Percentiles rank a stretch among this genome's conserved stretches.
phyloP scores from a whole-genome alignment of 805 yeast species.

The Candida adriatica region DNA sequence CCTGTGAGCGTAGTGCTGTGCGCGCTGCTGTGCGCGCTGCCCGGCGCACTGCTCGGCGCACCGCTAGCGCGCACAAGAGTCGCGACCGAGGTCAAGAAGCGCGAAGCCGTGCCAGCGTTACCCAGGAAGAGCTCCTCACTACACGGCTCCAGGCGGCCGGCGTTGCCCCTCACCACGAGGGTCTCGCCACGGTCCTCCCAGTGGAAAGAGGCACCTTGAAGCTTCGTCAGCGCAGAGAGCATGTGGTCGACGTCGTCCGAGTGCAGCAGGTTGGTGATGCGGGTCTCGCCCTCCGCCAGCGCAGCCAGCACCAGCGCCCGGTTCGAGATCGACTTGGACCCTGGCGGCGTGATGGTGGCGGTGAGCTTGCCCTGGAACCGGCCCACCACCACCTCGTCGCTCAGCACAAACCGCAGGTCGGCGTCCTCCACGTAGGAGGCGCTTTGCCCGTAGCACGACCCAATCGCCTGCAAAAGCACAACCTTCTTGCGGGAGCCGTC shows the following conservation, averaged over 20 bases:
- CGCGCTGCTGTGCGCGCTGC: too few species aligned
- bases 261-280: constrained; percentile 78
- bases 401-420: constrained; percentile 72
- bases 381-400: constrained; percentile 71
- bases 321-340: constrained; percentile 94
- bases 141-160: constrained; percentile 66
- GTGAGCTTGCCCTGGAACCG: constrained; percentile 37
- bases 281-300: constrained; percentile 78
- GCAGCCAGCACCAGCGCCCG: constrained; percentile 93
- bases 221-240: constrained; percentile 75
- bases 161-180: constrained; percentile 75
- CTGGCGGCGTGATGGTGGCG: constrained; percentile 73
- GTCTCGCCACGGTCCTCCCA: constrained; percentile 91
- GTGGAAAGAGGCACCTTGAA: constrained; percentile 75
- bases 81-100: constrained; percentile 90
- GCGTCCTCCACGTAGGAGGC: constrained; percentile 82
- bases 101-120: constrained; percentile 96
- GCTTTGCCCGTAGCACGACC: constrained; percentile 79
- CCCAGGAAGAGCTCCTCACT: constrained; percentile 76
- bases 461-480: constrained; percentile 77
- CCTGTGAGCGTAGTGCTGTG: constrained; percentile 72
- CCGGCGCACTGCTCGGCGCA: too few species aligned
- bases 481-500: constrained; percentile 88
- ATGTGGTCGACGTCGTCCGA: constrained; percentile 95
- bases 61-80: constrained; percentile 61